Base-by-base conservation (phyloP, 495 filamentous ascomycete species). In the Trichoderma virens region DNA sequence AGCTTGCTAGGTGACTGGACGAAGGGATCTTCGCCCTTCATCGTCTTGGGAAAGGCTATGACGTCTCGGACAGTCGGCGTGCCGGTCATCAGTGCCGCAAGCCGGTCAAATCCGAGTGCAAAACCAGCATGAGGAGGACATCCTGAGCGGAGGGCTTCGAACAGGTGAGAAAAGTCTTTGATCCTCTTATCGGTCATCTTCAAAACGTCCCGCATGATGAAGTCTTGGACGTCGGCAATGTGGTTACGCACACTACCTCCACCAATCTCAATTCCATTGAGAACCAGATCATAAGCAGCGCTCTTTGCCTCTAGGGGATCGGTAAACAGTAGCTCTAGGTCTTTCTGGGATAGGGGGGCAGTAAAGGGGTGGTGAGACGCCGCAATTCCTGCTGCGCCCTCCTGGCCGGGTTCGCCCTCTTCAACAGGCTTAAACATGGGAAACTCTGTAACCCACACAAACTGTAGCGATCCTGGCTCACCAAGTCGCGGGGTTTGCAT, bases 101-200 rank as follows among this genome's bases (percentile, higher is more conserved):
- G 76, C 41, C 94, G 85, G 70, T 98, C 94, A 70, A 96, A 96
- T 0, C 94, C 94, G 18, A 98, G 75, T 0, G 94, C 94, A 56
- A 98, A 85, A 0, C 94, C 94, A 0, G 94, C 93, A 75, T 98
- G 94, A 0, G 94, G 94, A n/a, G 94, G 95, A 83, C 94, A 98
- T 5, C 94, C 94, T 0, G 91, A 87, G 7, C 85, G 74, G 8
- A 98, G 82, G 0, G 91, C 92, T 62, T 90, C 82, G 9, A 98
- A 80, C 3, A 98, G 80, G 73, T 97, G 94, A 4, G 82, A 80
- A 71, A 98, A 98, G 54, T 95, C 87, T 2, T 77, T 75, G 8
- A 97, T 69, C 18, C 90, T 84, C 63, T 85, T 80, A 64, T 81
- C 72, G 25, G 68, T 72, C 82, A 84, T 83, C 69, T 80, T 85